A percentile compares a stretch with the other conserved stretches of the same genome.
phyloP scores from a whole-genome alignment of 352 stramenopile species.

The Achlya hypogyna region DNA sequence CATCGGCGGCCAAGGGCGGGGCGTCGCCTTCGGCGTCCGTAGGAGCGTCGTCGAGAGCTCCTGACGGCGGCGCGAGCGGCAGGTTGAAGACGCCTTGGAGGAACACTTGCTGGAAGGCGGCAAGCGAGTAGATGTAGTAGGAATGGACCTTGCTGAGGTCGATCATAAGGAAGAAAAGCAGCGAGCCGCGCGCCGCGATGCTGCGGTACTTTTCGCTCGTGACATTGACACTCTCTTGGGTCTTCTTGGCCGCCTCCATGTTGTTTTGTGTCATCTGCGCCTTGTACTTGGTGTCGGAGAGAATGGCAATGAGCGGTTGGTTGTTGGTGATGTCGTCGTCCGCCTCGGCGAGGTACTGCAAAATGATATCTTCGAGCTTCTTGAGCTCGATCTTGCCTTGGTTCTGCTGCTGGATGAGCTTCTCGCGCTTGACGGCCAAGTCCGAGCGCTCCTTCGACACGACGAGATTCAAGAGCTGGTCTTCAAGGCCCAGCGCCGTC shows the following conservation, averaged over 20 bases:
- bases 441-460: conserved; percentile 88
- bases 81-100: conserved; percentile 91
- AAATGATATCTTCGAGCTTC: conserved; percentile 92
- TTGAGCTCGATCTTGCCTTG: conserved; percentile 95
- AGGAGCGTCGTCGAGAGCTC: conserved; percentile 21
- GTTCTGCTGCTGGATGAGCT: conserved; percentile 92
- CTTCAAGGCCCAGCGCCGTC: conserved; percentile 85
- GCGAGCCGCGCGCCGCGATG: conserved; percentile 86
- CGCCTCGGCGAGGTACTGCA: conserved; percentile 90
- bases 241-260: conserved; percentile 88
- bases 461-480: conserved; percentile 88
- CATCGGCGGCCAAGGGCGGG: conserved; percentile 8
- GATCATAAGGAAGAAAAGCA: conserved; percentile 97
- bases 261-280: conserved; percentile 87
- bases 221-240: conserved; percentile 87
- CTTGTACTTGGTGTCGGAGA: conserved; percentile 94
- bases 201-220: conserved; percentile 94
- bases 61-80: conserved; percentile 29
- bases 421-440: conserved; percentile 75
- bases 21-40: conserved; percentile 17
- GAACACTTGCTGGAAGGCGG: conserved; percentile 93
- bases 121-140: conserved; percentile 96
- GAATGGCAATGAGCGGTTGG: conserved; percentile 91
- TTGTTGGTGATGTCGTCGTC: conserved; percentile 98
- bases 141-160: conserved; percentile 95